These are phyloP conservation scores for Prunella vulgaris DNA, from an alignment of 257 asterid species.

Conservation along the genomic window DNA sequence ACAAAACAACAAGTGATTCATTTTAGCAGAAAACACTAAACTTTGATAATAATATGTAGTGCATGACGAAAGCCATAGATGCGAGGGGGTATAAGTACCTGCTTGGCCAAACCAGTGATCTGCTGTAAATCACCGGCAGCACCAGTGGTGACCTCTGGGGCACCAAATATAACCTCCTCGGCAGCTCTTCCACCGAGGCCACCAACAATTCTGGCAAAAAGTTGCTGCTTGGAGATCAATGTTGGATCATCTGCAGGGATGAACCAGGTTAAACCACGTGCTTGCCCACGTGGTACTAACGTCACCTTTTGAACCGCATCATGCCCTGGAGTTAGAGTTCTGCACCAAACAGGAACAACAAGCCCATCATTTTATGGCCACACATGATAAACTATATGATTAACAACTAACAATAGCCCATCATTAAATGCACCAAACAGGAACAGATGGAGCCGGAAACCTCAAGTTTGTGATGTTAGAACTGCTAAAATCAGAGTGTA, in stretches of 20 bases:
- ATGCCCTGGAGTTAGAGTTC: slow-evolving; percentile 95
- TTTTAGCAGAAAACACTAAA: too few relatives aligned
- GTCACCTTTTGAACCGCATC: slow-evolving; percentile 97
- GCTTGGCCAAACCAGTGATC: slow-evolving; percentile 92
- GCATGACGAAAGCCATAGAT: not conserved
- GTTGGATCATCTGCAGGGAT: slow-evolving; percentile 97
- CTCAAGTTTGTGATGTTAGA: not conserved
- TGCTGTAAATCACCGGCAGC: slow-evolving; percentile 97
- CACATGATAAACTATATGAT: not conserved
- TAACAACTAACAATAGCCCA: not conserved
- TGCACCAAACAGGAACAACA: slow-evolving; percentile 32
- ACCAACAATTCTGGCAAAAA: slow-evolving; percentile 92
- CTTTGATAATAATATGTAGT: not conserved
- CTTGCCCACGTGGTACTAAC: slow-evolving; percentile 93
- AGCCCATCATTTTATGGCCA: not conserved
- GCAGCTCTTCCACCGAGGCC: slow-evolving; percentile 99
- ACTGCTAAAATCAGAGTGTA: not conserved
- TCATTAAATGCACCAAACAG: not conserved
- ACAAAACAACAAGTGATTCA: not conserved
- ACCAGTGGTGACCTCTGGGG: slow-evolving; percentile 94
- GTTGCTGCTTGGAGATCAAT: slow-evolving; percentile 94
- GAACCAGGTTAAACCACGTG: slow-evolving; percentile 98
- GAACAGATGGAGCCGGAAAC: not conserved
- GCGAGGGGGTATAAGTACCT: slow-evolving; percentile 38
- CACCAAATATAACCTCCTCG: slow-evolving; percentile 95